Percentiles rank a stretch among this genome's conserved stretches.
phyloP scores from a whole-genome alignment of 768 basidiomycete genomes.

The Glaciozyma martinii region DNA sequence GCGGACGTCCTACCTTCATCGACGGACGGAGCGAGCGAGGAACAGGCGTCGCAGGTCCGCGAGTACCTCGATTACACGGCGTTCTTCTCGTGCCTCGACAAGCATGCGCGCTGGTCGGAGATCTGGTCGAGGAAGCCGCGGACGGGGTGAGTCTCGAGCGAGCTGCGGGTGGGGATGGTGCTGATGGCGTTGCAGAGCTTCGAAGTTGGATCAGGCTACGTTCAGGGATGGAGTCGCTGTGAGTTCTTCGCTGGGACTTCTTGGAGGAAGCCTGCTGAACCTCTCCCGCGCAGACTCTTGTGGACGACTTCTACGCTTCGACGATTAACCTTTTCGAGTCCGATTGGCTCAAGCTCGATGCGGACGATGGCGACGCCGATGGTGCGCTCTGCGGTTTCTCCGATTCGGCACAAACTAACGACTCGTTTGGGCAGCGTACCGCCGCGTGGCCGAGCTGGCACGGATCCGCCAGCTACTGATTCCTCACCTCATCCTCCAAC shows the following conservation, averaged over 20 bases:
- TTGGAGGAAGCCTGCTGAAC: neutral
- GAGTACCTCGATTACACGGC: constrained; percentile 68
- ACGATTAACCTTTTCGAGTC: constrained; percentile 32
- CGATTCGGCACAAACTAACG: constrained; percentile 21
- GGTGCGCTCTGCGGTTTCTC: constrained; percentile 4
- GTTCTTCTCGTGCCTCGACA: constrained; percentile 62
- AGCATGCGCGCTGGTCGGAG: constrained; percentile 25
- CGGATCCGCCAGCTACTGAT: constrained; percentile 82
- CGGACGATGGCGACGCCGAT: neutral
- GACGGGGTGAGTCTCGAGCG: neutral
- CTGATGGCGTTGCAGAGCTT: neutral
- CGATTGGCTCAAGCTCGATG: constrained; percentile 34
- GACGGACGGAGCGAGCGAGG: neutral
- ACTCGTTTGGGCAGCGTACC: constrained; percentile 41
- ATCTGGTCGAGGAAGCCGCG: constrained; percentile 22
- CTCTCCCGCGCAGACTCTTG: neutral
- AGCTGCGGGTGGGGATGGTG: neutral
- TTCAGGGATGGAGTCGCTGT: constrained; percentile 12
- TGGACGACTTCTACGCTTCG: constrained; percentile 22
- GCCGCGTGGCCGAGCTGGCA: constrained; percentile 56
- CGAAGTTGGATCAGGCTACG: constrained; percentile 12
- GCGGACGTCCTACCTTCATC: constrained; percentile 15
- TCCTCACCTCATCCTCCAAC: constrained; percentile 76
- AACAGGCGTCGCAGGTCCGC: constrained; percentile 6
- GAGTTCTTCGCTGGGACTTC: constrained; percentile 5